Conservation (phyloP, 768 basidiomycete species). For the Mycena olivaceomarginata region DNA sequence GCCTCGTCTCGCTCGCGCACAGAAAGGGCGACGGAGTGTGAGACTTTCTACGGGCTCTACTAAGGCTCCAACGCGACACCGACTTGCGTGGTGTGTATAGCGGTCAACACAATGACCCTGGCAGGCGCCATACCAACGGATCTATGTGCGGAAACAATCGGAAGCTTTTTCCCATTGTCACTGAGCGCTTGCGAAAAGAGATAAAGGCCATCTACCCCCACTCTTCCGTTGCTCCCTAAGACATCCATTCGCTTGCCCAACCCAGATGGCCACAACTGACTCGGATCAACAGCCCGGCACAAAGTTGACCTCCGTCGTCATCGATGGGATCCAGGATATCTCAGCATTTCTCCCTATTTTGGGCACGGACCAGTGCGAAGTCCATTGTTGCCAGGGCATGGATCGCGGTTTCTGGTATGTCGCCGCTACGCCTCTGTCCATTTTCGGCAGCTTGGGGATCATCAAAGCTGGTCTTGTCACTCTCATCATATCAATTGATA, state of each 20-base stretch:
- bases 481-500: not conserved
- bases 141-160: not conserved
- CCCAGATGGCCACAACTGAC: not conserved
- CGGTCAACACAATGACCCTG: too few species aligned
- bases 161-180: not conserved
- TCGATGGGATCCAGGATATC: constrained; percentile 12
- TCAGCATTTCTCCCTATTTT: constrained; percentile 1
- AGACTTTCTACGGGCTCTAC: too few species aligned
- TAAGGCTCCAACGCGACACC: too few species aligned
- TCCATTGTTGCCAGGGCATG: not conserved
- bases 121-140: not conserved
- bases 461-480: constrained; percentile 7
- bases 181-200: not conserved
- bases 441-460: not conserved
- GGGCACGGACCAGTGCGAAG: constrained; percentile 13
- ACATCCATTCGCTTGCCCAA: not conserved
- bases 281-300: not conserved
- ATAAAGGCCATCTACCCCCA: not conserved
- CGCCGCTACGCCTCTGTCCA: constrained; percentile 5
- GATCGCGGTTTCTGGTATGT: constrained; percentile 13
- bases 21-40: too few species aligned
- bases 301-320: not conserved
- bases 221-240: not conserved
- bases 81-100: too few species aligned
- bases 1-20: not conserved